A percentile compares a stretch with the other conserved stretches of the same genome.
Conservation (phyloP, 2,329 filamentous ascomycete species). For the Epichloe gansuensis region DNA sequence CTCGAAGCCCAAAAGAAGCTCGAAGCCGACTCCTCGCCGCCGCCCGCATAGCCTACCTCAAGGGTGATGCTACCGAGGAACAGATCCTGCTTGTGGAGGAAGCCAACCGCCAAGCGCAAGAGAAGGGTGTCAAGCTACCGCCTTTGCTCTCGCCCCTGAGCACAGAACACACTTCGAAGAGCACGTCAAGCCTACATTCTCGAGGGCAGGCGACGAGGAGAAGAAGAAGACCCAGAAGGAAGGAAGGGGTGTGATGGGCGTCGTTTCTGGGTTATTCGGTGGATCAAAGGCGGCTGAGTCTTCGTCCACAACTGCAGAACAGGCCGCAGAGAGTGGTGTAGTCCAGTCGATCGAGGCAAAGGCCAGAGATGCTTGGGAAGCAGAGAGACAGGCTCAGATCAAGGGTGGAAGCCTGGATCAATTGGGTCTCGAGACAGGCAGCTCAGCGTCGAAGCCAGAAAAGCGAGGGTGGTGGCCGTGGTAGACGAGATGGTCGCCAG, state of each 20-base stretch:
- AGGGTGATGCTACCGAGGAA: conserved; percentile 42
- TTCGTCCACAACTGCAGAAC: conserved; percentile 11
- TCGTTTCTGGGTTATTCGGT: conserved; percentile 21
- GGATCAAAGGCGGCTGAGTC: conserved; percentile 6
- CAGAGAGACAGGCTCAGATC: conserved; percentile 39
- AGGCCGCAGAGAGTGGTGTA: conserved; percentile 7
- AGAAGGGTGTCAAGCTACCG: conserved; percentile 34
- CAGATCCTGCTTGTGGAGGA: conserved; percentile 46
- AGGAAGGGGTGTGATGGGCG: conserved; percentile 25
- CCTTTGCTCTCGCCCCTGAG: conserved; percentile 35
- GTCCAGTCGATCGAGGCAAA: conserved; percentile 22
- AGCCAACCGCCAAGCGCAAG: conserved; percentile 36
- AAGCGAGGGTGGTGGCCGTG: conserved; percentile 40
- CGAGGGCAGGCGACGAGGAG: conserved; percentile 11
- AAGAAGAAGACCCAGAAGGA: conserved; percentile 10
- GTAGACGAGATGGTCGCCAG: conserved; percentile 13
- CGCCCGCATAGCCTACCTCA: conserved; percentile 49
- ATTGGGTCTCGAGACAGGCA: conserved; percentile 27
- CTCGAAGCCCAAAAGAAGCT: conserved; percentile 41
- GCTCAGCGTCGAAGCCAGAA: conserved; percentile 13
- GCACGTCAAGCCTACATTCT: conserved; percentile 20
- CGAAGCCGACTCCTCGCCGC: conserved; percentile 42
- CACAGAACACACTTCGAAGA: conserved; percentile 26
- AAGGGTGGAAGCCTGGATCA: conserved; percentile 39
- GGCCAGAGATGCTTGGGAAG: conserved; percentile 32